Base-by-base conservation (phyloP, 331 rosid genomes). In the Quercus lobata region DNA sequence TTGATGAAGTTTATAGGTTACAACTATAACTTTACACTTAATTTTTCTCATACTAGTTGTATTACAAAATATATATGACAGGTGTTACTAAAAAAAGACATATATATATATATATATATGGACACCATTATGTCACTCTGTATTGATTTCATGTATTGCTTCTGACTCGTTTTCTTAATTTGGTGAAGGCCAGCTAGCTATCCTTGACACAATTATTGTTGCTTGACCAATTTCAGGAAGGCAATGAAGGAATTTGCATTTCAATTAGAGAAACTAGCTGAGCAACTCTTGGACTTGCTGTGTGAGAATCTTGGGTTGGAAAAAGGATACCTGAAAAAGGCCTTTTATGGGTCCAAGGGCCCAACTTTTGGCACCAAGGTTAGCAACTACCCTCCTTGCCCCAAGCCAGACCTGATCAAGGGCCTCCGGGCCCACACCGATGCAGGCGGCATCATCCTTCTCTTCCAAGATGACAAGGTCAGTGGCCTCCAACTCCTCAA, bases 361-460 rank as follows among this genome's bases (percentile, higher is more conserved):
- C 97, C 99, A 52, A 96, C 86, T 11, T 96, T 93, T 81, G 99
- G 99, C 7, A 91, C 97, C 6, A 96, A 96, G 83, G 97, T 96
- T 1, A 93, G 99, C 84, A 93, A 90, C 86, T 96, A 96, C 86
- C 98, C 98, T 81, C 93, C 97, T 1, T 96, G 99, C 77, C 97
- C 98, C 18, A 93, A 93, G 30, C 98, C 99, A 3, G 97, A 96
- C 5, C 94, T 96, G 6, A 89, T 96, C 77, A 88, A 96, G 79
- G 99, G 99, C 5, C 97, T 96, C 0, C 85, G 98, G 76, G 99
- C 98, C 49, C 99, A 96, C 86, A 96, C 98, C 0, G 99, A 96
- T 49, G 99, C 99, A 24, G 99, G 99, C 5, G 99, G 99, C 74
- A 18, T 96, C 83, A 96, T 96, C 75, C 81, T 93, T 1, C 96